These are phyloP conservation scores for Pythium biforme DNA, from an alignment of 352 stramenopile genomes.

Conservation along the genomic window DNA sequence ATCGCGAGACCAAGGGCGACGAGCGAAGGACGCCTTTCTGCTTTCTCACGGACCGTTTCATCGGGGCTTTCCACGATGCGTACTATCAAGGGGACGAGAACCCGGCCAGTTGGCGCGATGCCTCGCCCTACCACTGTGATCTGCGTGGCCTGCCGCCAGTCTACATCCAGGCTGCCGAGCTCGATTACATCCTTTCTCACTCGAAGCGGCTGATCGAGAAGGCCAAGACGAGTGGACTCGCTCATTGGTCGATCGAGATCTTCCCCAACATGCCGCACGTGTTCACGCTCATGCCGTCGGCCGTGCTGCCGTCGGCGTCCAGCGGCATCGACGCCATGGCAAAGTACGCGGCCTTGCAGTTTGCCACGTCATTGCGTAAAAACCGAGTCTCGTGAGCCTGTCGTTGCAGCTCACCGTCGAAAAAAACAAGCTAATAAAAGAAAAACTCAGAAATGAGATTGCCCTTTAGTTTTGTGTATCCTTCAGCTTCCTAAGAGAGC, in stretches of 20 bases:
- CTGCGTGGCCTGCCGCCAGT: slow-evolving; percentile 7
- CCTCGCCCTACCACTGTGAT: slow-evolving; percentile 11
- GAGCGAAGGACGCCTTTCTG: slow-evolving; percentile 5
- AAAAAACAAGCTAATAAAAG: no score
- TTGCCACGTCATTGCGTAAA: background rate
- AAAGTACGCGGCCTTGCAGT: background rate
- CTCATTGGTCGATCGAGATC: slow-evolving; percentile 16
- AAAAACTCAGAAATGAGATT: no score
- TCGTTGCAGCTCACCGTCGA: no score
- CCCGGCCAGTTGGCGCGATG: slow-evolving; percentile 6
- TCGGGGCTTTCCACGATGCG: background rate
- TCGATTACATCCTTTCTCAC: slow-evolving; percentile 19
- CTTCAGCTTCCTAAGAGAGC: no score
- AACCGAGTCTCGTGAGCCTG: background rate
- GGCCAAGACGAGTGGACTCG: slow-evolving; percentile 2
- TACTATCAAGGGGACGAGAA: background rate
- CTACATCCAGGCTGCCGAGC: slow-evolving; percentile 16
- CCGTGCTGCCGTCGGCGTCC: background rate
- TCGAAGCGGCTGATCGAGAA: slow-evolving; percentile 1
- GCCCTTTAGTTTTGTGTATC: no score
- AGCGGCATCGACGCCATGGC: slow-evolving; percentile 8
- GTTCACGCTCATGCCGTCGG: slow-evolving; percentile 13
- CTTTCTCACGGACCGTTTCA: slow-evolving; percentile 1
- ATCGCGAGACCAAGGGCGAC: slow-evolving; percentile 24
- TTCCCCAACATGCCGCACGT: slow-evolving; percentile 19